Conservation (phyloP, 2,329 filamentous ascomycete genomes). For the Lomentospora prolificans region DNA sequence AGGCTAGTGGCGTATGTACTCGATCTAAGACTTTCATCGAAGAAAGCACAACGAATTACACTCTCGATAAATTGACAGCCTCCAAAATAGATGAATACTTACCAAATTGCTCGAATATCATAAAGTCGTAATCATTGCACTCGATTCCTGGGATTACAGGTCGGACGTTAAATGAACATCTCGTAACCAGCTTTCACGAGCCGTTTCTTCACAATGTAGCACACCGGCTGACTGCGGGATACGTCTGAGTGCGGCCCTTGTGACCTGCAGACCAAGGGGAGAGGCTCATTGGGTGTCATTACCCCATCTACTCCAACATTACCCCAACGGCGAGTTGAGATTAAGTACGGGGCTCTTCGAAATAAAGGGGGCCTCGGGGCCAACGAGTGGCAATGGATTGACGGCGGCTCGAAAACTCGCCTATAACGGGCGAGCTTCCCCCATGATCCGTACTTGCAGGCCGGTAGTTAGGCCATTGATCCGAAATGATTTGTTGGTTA, state of each 20-base stretch:
- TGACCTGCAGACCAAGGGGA: background rate
- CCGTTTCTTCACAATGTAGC: background rate
- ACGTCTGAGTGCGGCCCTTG: background rate
- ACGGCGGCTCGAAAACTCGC: background rate
- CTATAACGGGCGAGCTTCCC: background rate
- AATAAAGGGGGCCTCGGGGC: background rate
- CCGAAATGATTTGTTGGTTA: conserved; percentile 1
- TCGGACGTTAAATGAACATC: background rate
- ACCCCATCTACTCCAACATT: conserved; percentile 3
- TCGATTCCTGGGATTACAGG: background rate
- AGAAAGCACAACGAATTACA: background rate
- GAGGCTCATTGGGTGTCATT: background rate
- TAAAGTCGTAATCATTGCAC: background rate
- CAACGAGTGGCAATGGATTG: background rate
- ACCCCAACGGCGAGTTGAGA: background rate
- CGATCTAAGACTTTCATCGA: background rate
- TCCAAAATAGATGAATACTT: background rate
- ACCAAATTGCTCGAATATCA: background rate
- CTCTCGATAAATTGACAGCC: background rate
- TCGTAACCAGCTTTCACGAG: background rate
- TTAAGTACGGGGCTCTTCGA: background rate
- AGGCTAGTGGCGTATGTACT: background rate
- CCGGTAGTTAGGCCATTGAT: conserved; percentile 7
- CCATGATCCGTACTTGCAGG: background rate
- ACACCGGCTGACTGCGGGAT: background rate